Base-by-base conservation (phyloP, 2,329 filamentous ascomycete genomes). In the Fusarium vanettenii region DNA sequence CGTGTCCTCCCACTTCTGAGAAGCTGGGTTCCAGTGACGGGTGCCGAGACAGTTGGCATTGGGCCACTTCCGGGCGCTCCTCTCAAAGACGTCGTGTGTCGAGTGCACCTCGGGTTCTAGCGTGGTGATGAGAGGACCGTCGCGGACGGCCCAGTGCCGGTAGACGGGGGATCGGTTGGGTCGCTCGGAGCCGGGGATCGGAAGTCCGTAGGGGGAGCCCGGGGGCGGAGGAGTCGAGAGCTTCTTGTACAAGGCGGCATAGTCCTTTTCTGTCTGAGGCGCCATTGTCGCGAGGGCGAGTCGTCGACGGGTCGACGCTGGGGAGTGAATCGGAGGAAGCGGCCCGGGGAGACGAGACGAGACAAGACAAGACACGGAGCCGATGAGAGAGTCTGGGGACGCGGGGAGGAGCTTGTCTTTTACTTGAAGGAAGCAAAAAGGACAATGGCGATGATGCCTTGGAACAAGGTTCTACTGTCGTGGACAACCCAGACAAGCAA, bases 61-160 rank as follows among this genome's bases (percentile, higher is more conserved):
- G 56, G 93, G 90, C 65, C 87, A 86, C 79, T 87, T 89, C 75
- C 88, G 89, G 66, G 88, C 91, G 75, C 92, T 85, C 29, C 87
- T 84, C 82, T 97, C 94, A 80, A 98, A 97, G 64, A 93, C 86
- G 72, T 98, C 94, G 86, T 97, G 93, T 29, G 92, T 88, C 16
- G 95, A 97, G 71, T 87, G 88, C 61, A 92, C 85, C 60, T 90
- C 84, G 20, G 95, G 93, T 80, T 97, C 93, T 74, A 94, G 86
- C 7, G 93, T 92, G 79, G 90, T 88, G 48, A 97, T 84, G 66
- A 97, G 87, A 52, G 90, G 89, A 69, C 90, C 90, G 84, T 97
- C 92, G 67, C 89, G 88, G 80, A 92, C 92, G 74, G 90, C 90
- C 91, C 92, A 97, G 84, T 98, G 93, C 71, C 97, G 91, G 85